phyloP scores from a whole-genome alignment of 139 green algal species.

The Desmodesmus armatus region DNA sequence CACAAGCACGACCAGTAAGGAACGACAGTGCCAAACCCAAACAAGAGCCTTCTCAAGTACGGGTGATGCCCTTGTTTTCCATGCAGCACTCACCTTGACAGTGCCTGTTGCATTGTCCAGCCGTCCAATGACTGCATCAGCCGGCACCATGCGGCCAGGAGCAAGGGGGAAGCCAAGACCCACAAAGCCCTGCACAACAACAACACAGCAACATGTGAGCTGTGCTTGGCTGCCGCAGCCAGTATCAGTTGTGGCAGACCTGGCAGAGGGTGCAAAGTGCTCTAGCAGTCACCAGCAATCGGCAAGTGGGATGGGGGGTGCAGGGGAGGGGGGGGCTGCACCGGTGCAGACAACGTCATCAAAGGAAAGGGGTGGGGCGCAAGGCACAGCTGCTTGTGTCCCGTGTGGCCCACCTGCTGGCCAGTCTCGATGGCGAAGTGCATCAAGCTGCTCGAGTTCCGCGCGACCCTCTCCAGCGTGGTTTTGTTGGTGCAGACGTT shows the following conservation, averaged over 20 bases:
- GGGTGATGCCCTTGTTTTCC: neutral
- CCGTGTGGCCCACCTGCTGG: neutral
- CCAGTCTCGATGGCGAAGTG: slow-evolving; percentile 26
- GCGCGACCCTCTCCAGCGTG: neutral
- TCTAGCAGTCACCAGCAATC: too few relatives aligned
- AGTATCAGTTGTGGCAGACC: too few relatives aligned
- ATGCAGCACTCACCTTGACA: neutral
- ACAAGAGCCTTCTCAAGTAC: neutral
- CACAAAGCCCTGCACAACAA: slow-evolving; percentile 10
- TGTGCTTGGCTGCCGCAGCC: too few relatives aligned
- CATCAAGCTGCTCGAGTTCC: neutral
- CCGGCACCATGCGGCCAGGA: slow-evolving; percentile 20
- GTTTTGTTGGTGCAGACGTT: slow-evolving; percentile 6
- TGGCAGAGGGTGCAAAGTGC: too few relatives aligned
- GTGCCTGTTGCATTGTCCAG: slow-evolving; percentile 1
- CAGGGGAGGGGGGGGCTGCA: too few relatives aligned
- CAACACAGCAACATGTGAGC: too few relatives aligned
- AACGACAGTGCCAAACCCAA: neutral
- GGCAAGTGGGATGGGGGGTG: too few relatives aligned
- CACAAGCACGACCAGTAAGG: neutral
- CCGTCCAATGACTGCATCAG: slow-evolving; percentile 12
- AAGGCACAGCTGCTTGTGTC: too few relatives aligned
- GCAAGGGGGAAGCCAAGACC: slow-evolving; percentile 4
- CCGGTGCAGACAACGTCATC: too few relatives aligned
- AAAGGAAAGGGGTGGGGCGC: too few relatives aligned